These are phyloP conservation scores for Plenodomus lindquistii DNA, from an alignment of 2,329 filamentous ascomycete species.

Conservation along the genomic window DNA sequence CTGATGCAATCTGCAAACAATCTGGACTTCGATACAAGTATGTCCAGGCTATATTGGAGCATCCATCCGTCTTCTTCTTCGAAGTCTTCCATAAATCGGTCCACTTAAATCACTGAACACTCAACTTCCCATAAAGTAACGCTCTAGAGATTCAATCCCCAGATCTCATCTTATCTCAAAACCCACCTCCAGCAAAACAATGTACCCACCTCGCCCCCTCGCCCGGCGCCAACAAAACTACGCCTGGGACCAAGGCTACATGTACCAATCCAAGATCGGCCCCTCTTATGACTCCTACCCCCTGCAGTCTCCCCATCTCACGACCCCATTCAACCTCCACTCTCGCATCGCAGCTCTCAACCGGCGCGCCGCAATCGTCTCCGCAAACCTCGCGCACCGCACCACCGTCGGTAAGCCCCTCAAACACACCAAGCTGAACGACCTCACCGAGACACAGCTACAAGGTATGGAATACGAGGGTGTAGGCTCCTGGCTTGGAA, in stretches of 20 bases:
- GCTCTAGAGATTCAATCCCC: no score
- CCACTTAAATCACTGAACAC: no score
- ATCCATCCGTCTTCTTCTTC: no score
- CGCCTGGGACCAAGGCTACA: constrained; percentile 3
- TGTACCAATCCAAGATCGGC: neutral
- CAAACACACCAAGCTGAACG: constrained; percentile 1
- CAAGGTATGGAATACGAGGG: constrained; percentile 3
- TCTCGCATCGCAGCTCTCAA: constrained; percentile 5
- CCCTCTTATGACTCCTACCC: constrained; percentile 2
- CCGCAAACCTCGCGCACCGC: constrained; percentile 2
- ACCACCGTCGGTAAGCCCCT: constrained; percentile 6
- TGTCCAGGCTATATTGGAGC: no score
- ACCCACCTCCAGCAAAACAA: neutral
- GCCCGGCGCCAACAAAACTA: constrained; percentile 6
- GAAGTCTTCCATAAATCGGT: no score
- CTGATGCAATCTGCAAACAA: no score
- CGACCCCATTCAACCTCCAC: neutral
- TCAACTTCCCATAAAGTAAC: no score
- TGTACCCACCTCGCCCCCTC: neutral
- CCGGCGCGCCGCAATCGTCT: constrained; percentile 6
- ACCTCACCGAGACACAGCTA: constrained; percentile 1
- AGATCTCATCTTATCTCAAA: neutral
- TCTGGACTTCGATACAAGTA: no score
- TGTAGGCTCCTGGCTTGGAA: neutral
- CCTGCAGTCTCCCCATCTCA: neutral